These are phyloP conservation scores for Penicillium sp. DNA, from an alignment of 2,329 filamentous ascomycete genomes.

Conservation along the genomic window DNA sequence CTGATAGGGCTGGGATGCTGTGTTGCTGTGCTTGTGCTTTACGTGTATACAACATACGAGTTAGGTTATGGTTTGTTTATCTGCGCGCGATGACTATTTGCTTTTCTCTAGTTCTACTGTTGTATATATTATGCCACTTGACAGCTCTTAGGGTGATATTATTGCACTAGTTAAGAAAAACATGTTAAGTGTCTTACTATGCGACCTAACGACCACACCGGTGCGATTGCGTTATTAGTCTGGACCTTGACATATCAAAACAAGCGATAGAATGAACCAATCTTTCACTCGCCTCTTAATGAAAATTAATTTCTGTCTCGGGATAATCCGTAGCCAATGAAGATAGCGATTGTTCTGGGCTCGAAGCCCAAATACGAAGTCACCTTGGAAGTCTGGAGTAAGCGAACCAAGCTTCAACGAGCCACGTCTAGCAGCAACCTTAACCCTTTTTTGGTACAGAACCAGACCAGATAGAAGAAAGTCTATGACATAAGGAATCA, in stretches of 20 bases:
- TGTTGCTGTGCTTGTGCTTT: neutral
- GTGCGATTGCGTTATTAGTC: too few relatives aligned
- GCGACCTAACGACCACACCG: too few relatives aligned
- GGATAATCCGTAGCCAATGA: too few relatives aligned
- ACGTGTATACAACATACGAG: too few relatives aligned
- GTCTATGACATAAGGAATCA: neutral
- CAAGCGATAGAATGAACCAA: neutral
- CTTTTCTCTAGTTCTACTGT: neutral
- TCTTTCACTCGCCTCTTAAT: neutral
- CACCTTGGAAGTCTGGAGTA: neutral
- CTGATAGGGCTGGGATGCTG: too few relatives aligned
- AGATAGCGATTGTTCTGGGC: neutral
- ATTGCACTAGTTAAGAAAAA: too few relatives aligned
- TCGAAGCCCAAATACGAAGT: neutral
- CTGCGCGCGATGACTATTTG: neutral
- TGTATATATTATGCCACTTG: neutral
- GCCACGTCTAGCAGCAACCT: constrained; percentile 1
- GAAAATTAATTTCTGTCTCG: neutral
- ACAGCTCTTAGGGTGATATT: too few relatives aligned
- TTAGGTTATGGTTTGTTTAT: too few relatives aligned
- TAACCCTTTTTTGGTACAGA: neutral
- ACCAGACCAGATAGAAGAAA: too few relatives aligned
- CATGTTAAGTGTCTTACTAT: too few relatives aligned
- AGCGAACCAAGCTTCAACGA: constrained; percentile 5
- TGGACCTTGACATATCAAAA: too few relatives aligned